These are phyloP conservation scores for Cutaneotrichosporon sp. DNA, from an alignment of 1,284 basidiomycete genomes.

Conservation along the genomic window DNA sequence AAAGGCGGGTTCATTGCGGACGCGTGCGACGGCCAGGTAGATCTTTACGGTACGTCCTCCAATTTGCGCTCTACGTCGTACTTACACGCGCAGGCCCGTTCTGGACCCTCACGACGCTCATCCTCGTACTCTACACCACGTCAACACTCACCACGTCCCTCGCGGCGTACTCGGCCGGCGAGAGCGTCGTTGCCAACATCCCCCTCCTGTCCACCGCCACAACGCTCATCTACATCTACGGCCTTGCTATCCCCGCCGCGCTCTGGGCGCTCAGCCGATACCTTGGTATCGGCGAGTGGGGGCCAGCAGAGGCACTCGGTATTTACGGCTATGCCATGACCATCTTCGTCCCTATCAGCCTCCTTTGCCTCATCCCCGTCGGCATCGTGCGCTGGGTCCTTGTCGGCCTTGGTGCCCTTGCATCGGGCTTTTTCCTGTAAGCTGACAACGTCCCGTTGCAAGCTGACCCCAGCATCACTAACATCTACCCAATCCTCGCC, in stretches of 20 bases:
- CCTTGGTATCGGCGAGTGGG: conserved; percentile 77
- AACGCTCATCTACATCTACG: conserved; percentile 77
- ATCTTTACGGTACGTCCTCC: conserved; percentile 68
- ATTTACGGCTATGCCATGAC: conserved; percentile 53
- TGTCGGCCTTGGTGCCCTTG: conserved; percentile 61
- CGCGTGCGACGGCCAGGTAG: conserved; percentile 50
- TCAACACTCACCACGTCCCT: conserved; percentile 82
- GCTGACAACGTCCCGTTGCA: conserved; percentile 8
- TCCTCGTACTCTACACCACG: conserved; percentile 83
- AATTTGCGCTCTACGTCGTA: too few species aligned
- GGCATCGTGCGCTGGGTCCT: conserved; percentile 73
- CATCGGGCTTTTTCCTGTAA: conserved; percentile 76
- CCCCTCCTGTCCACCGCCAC: conserved; percentile 73
- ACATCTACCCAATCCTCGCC: conserved; percentile 81
- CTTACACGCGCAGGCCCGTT: conserved; percentile 63
- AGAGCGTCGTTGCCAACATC: conserved; percentile 56
- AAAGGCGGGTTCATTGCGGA: conserved; percentile 49
- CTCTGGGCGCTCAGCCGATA: conserved; percentile 67
- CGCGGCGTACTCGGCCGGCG: conserved; percentile 64
- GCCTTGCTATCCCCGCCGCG: conserved; percentile 67
- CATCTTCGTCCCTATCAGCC: conserved; percentile 59
- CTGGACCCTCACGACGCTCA: conserved; percentile 89
- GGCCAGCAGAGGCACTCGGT: conserved; percentile 61
- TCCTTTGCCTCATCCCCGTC: conserved; percentile 70
- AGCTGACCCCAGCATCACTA: conserved; percentile 51